Conservation (phyloP, 768 basidiomycete species). For the Asterophora lycoperdoides region DNA sequence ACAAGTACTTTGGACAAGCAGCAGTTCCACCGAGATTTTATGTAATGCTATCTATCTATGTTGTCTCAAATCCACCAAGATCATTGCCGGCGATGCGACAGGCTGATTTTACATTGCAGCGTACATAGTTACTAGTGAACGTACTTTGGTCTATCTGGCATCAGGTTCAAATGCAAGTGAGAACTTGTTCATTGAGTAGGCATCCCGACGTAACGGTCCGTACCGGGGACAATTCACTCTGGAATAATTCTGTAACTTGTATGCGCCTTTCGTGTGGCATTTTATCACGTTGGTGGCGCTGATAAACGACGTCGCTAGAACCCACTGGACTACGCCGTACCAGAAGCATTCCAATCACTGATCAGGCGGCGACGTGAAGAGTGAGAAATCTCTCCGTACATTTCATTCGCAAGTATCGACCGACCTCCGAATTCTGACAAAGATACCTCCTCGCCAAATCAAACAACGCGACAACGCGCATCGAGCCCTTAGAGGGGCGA, state of each 20-base stretch:
- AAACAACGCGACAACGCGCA: conserved; percentile 45
- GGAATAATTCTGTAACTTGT: conserved; percentile 11
- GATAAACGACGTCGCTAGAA: conserved; percentile 6
- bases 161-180: no score
- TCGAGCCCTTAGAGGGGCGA: no score
- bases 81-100: no score
- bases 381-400: conserved; percentile 20
- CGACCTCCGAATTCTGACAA: not conserved
- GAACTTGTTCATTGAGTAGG: no score
- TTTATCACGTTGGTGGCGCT: not conserved
- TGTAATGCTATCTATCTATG: no score
- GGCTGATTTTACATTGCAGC: no score
- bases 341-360: conserved; percentile 42
- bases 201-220: conserved; percentile 15
- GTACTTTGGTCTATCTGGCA: conserved; percentile 65
- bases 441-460: conserved; percentile 36
- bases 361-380: conserved; percentile 37
- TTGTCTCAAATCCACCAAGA: no score
- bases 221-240: conserved; percentile 12
- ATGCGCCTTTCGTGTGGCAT: not conserved
- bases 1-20: no score
- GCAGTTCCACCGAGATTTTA: no score
- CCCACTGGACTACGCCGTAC: conserved; percentile 26
- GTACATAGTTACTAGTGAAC: no score
- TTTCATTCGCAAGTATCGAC: no score